These are phyloP conservation scores for Termitomyces sp. DNA, from an alignment of 768 basidiomycete genomes.

Conservation along the genomic window DNA sequence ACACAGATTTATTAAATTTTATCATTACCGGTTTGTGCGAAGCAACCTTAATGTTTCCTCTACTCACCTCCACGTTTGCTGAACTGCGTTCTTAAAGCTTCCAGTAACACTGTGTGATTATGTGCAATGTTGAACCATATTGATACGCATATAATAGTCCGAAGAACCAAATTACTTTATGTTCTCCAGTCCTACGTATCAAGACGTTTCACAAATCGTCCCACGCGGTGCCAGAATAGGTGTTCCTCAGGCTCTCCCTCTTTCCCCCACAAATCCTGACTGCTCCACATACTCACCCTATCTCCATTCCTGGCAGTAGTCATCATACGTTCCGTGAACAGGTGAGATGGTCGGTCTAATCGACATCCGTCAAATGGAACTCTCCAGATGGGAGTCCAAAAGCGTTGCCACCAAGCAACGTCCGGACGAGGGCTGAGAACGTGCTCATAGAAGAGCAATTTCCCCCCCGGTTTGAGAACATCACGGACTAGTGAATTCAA, in stretches of 20 bases:
- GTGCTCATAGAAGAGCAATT: slow-evolving; percentile 68
- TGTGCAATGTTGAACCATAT: too few relatives aligned
- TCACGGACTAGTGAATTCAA: slow-evolving; percentile 43
- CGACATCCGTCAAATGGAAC: slow-evolving; percentile 59
- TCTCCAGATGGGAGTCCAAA: slow-evolving; percentile 73
- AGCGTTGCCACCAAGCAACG: slow-evolving; percentile 67
- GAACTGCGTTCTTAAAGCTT: too few relatives aligned
- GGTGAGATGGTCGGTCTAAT: slow-evolving; percentile 53
- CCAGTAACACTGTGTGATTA: too few relatives aligned
- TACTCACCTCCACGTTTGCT: too few relatives aligned
- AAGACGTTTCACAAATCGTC: slow-evolving; percentile 48
- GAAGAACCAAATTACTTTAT: too few relatives aligned
- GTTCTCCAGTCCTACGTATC: not conserved
- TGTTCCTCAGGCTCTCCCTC: slow-evolving; percentile 51
- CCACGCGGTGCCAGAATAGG: slow-evolving; percentile 58
- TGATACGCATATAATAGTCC: too few relatives aligned
- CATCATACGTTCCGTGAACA: slow-evolving; percentile 37
- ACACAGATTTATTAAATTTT: too few relatives aligned
- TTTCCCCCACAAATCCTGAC: slow-evolving; percentile 41
- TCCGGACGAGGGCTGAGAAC: slow-evolving; percentile 49
- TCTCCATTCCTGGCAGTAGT: slow-evolving; percentile 16
- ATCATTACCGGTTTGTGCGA: too few relatives aligned
- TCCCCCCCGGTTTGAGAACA: slow-evolving; percentile 61
- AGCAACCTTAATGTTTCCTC: too few relatives aligned
- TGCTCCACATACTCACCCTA: slow-evolving; percentile 42